Percentiles rank a stretch among this genome's conserved stretches.
phyloP scores from a whole-genome alignment of 306 rosid species.

The Sechiopsis laciniata region DNA sequence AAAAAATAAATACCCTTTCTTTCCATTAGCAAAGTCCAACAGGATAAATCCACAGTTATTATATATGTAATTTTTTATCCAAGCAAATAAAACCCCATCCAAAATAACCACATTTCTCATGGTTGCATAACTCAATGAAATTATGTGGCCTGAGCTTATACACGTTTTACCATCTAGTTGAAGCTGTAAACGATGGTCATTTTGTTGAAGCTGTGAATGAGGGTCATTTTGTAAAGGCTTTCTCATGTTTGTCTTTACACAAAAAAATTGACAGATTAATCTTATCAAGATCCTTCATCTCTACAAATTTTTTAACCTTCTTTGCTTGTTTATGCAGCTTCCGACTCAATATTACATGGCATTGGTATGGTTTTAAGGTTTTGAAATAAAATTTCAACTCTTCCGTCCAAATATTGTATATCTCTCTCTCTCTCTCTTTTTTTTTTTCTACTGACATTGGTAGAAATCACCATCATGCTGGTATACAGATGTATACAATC shows the following conservation, averaged over 20 bases:
- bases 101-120: constrained; percentile 1
- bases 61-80: not conserved
- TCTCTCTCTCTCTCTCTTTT: not conserved
- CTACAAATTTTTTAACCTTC: constrained; percentile 27
- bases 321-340: constrained; percentile 57
- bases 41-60: not conserved
- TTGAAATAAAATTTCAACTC: not conserved
- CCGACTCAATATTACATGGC: constrained; percentile 79
- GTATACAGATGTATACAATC: constrained; percentile 57
- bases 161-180: not conserved
- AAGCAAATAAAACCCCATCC: constrained; percentile 8
- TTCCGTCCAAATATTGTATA: constrained; percentile 1
- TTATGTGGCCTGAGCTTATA: not conserved
- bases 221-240: not conserved
- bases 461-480: constrained; percentile 27
- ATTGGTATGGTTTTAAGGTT: constrained; percentile 45
- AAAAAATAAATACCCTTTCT: not conserved
- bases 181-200: not conserved
- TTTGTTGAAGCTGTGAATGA: not conserved
- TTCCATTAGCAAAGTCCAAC: not conserved
- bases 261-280: not conserved
- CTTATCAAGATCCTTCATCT: constrained; percentile 5
- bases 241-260: constrained; percentile 21
- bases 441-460: constrained; percentile 23
- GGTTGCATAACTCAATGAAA: not conserved